Percentiles rank a stretch among this genome's conserved stretches.
These are phyloP conservation scores for Entoloma clypeatum DNA, from an alignment of 1,284 basidiomycete genomes.

Conservation along the genomic window DNA sequence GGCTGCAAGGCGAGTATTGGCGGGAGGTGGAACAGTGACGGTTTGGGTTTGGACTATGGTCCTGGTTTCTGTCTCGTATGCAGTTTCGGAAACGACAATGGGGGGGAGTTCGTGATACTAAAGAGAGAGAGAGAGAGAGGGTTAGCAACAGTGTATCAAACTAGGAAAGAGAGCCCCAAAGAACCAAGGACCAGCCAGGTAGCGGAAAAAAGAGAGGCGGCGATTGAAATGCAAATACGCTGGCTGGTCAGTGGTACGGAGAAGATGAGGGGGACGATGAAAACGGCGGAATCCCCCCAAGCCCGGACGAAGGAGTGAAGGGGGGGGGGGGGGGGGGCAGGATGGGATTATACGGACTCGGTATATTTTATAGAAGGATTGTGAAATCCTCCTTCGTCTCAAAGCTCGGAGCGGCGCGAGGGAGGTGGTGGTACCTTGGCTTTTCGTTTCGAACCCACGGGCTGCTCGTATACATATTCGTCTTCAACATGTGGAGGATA, in stretches of 20 bases:
- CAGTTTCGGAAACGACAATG: conserved; percentile 58
- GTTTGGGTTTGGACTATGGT: conserved; percentile 63
- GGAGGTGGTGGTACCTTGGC: conserved; percentile 81
- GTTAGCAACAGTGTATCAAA: conserved; percentile 37
- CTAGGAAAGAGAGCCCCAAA: conserved; percentile 28
- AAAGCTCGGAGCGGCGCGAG: conserved; percentile 83
- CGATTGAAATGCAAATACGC: conserved; percentile 17
- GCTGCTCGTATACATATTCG: conserved; percentile 76
- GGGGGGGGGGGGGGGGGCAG: conserved; percentile 52
- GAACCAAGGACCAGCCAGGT: conserved; percentile 39
- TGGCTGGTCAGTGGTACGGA: conserved; percentile 42
- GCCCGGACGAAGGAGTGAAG: conserved; percentile 79
- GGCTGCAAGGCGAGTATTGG: conserved; percentile 72
- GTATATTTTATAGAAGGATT: conserved; percentile 39
- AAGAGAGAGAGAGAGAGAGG: conserved; percentile 24
- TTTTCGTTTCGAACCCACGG: conserved; percentile 63
- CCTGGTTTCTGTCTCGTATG: conserved; percentile 64
- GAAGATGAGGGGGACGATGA: conserved; percentile 72
- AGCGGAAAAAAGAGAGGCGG: conserved; percentile 26
- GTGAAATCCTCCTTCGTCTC: conserved; percentile 79
- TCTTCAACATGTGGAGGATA: conserved; percentile 65
- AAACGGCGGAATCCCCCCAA: conserved; percentile 75
- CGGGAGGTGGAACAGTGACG: conserved; percentile 67
- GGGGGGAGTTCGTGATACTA: conserved; percentile 60
- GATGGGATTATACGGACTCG: conserved; percentile 68